These are phyloP conservation scores for Trichoderma asperellum DNA, from an alignment of 2,329 filamentous ascomycete genomes.

Conservation along the genomic window DNA sequence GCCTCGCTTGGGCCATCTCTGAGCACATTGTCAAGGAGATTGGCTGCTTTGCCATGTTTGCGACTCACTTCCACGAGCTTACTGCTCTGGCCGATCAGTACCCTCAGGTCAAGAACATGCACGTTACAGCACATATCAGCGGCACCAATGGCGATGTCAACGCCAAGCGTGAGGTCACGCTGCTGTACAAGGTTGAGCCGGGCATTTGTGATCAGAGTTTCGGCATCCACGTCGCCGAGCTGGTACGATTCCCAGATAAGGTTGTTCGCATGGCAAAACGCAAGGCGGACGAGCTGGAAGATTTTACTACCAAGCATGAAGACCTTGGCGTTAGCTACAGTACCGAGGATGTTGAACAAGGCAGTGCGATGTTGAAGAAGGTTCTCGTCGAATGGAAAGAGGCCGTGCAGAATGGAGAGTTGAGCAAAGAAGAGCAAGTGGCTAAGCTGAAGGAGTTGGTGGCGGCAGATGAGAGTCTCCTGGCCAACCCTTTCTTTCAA, in stretches of 20 bases:
- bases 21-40: conserved; percentile 97
- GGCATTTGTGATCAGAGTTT: conserved; percentile 97
- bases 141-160: conserved; percentile 48
- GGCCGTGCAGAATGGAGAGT: conserved; percentile 62
- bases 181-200: conserved; percentile 94
- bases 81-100: conserved; percentile 88
- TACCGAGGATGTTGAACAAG: conserved; percentile 87
- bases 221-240: conserved; percentile 95
- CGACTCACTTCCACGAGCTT: conserved; percentile 97
- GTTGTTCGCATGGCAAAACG: conserved; percentile 99
- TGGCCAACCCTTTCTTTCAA: conserved; percentile 72
- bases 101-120: conserved; percentile 86
- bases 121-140: conserved; percentile 92
- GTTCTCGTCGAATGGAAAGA: conserved; percentile 85
- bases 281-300: conserved; percentile 96
- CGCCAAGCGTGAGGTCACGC: conserved; percentile 80
- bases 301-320: conserved; percentile 83
- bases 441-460: conserved; percentile 79
- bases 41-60: conserved; percentile 90
- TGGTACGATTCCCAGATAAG: conserved; percentile 94
- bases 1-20: conserved; percentile 97
- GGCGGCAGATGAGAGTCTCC: conserved; percentile 66
- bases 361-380: conserved; percentile 81
- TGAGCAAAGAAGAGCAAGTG: conserved; percentile 78
- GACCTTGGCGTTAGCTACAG: conserved; percentile 64